A percentile compares a stretch with the other conserved stretches of the same genome.
phyloP scores from a whole-genome alignment of 2,329 filamentous ascomycete genomes.

The Fonsecaea nubica region DNA sequence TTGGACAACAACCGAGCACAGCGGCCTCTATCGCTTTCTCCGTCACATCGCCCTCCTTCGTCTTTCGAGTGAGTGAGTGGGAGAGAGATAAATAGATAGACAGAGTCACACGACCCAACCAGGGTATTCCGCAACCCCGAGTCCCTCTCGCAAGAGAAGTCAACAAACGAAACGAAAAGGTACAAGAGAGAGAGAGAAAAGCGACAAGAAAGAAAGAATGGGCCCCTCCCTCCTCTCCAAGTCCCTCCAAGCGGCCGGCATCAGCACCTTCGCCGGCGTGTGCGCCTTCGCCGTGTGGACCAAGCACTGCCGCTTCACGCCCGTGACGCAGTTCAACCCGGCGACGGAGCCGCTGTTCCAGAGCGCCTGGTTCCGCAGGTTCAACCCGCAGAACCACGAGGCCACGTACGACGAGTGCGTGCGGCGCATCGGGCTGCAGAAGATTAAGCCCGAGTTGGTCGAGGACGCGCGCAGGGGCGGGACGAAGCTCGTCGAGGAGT shows the following conservation, averaged over 20 bases:
- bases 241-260: slow-evolving; percentile 52
- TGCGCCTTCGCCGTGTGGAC: slow-evolving; percentile 61
- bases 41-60: no score
- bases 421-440: slow-evolving; percentile 66
- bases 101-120: no score
- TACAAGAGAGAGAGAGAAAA: neutral
- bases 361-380: slow-evolving; percentile 61
- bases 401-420: slow-evolving; percentile 69
- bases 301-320: slow-evolving; percentile 61
- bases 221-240: slow-evolving; percentile 31
- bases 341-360: slow-evolving; percentile 67
- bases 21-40: no score
- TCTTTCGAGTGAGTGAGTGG: no score
- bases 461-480: slow-evolving; percentile 57
- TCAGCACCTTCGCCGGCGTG: slow-evolving; percentile 57
- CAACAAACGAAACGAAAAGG: no score
- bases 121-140: no score
- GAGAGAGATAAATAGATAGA: no score
- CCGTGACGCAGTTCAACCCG: slow-evolving; percentile 62
- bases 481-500: slow-evolving; percentile 65
- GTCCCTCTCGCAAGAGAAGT: no score
- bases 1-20: no score
- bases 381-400: slow-evolving; percentile 69
- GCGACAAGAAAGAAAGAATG: slow-evolving; percentile 2
- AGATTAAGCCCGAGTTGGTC: slow-evolving; percentile 70